A percentile compares a stretch with the other conserved stretches of the same genome.
Conservation (phyloP, 2,329 filamentous ascomycete genomes). For the Immersiporthe knoxdaviesiana region DNA sequence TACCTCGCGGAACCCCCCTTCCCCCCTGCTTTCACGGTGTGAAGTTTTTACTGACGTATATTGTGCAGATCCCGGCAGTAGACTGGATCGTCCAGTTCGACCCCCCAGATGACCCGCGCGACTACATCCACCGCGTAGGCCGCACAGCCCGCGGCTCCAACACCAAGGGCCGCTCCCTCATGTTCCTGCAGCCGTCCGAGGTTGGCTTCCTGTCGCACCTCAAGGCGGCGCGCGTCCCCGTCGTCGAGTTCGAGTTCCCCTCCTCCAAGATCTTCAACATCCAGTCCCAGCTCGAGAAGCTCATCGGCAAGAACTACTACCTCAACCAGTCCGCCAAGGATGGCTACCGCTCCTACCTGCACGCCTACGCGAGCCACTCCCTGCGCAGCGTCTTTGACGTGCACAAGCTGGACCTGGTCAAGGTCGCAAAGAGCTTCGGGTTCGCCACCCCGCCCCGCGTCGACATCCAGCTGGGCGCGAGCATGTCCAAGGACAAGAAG, state of each 20-base stretch:
- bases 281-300: slow-evolving; percentile 88
- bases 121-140: slow-evolving; percentile 95
- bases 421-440: slow-evolving; percentile 83
- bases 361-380: slow-evolving; percentile 89
- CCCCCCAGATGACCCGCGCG: slow-evolving; percentile 84
- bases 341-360: slow-evolving; percentile 86
- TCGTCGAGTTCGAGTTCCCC: slow-evolving; percentile 96
- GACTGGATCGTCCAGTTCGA: slow-evolving; percentile 98
- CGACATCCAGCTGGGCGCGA: slow-evolving; percentile 76
- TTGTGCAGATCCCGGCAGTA: slow-evolving; percentile 78
- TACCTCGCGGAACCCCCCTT: neutral
- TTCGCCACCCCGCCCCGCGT: slow-evolving; percentile 78
- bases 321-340: slow-evolving; percentile 84
- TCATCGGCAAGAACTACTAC: slow-evolving; percentile 96
- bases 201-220: slow-evolving; percentile 90
- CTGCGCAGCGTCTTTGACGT: slow-evolving; percentile 85
- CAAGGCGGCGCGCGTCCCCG: slow-evolving; percentile 87
- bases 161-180: slow-evolving; percentile 82
- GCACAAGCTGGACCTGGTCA: slow-evolving; percentile 78
- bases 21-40: neutral
- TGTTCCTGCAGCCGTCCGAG: slow-evolving; percentile 92
- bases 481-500: slow-evolving; percentile 76
- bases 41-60: slow-evolving; percentile 28
- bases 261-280: slow-evolving; percentile 89
- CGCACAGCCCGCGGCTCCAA: slow-evolving; percentile 86